phyloP scores from a whole-genome alignment of 1,284 basidiomycete species.

The Taiwanofungus camphoratus region DNA sequence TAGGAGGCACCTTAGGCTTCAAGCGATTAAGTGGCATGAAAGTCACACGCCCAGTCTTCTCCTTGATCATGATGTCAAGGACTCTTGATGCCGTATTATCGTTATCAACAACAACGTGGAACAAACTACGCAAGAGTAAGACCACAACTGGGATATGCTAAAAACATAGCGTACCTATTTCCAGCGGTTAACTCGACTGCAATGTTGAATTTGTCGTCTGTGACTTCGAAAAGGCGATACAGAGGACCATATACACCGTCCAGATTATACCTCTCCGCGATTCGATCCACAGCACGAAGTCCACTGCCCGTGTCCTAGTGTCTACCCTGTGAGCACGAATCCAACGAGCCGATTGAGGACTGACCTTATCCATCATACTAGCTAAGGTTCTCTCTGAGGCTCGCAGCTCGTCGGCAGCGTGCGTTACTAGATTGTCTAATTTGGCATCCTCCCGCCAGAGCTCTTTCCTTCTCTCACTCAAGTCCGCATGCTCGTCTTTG shows the following conservation, averaged over 20 bases:
- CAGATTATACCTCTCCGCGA: conserved; percentile 70
- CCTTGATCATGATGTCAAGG: conserved; percentile 88
- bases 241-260: conserved; percentile 89
- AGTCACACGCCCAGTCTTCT: conserved; percentile 91
- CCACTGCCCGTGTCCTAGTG: conserved; percentile 84
- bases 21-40: conserved; percentile 99
- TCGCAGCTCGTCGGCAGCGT: conserved; percentile 78
- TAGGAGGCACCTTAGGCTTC: conserved; percentile 62
- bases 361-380: conserved; percentile 92
- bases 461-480: conserved; percentile 83
- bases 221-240: conserved; percentile 90
- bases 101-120: conserved; percentile 96
- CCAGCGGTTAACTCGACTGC: conserved; percentile 95
- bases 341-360: conserved; percentile 14
- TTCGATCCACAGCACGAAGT: conserved; percentile 77
- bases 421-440: conserved; percentile 69
- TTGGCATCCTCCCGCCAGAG: conserved; percentile 95
- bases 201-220: conserved; percentile 86
- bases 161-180: conserved; percentile 55
- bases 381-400: conserved; percentile 76
- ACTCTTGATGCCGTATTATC: conserved; percentile 88
- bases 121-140: conserved; percentile 53
- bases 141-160: not conserved
- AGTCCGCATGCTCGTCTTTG: conserved; percentile 68
- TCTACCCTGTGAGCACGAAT: not conserved